Evolutionary conservation across 2,329 filamentous ascomycete species (phyloP).

Genomic region (Ceratocystis harringtonii): DNA sequence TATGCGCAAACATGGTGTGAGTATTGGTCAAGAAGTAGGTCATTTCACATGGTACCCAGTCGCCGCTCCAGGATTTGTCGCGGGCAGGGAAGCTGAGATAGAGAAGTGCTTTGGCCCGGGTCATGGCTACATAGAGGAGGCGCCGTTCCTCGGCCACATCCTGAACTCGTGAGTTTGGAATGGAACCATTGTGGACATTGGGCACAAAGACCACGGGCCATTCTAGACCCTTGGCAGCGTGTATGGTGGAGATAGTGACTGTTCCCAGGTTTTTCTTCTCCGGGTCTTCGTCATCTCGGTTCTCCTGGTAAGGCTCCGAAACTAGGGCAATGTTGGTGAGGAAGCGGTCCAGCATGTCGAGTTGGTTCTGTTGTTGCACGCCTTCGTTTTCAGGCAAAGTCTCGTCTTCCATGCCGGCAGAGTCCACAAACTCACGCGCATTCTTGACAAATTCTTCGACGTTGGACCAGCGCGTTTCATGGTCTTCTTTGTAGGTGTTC

Average conservation of each 20-base stretch:
- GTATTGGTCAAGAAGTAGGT: slow-evolving; percentile 21
- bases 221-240: slow-evolving; percentile 88
- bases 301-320: slow-evolving; percentile 55
- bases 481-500: slow-evolving; percentile 54
- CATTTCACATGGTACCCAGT: slow-evolving; percentile 15
- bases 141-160: slow-evolving; percentile 77
- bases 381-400: slow-evolving; percentile 53
- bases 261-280: slow-evolving; percentile 24
- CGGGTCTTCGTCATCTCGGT: slow-evolving; percentile 39
- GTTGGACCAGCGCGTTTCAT: slow-evolving; percentile 72
- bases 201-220: slow-evolving; percentile 95
- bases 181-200: slow-evolving; percentile 74
- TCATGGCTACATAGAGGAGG: slow-evolving; percentile 93
- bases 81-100: slow-evolving; percentile 62
- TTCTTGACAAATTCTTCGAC: slow-evolving; percentile 75
- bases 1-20: slow-evolving; percentile 32
- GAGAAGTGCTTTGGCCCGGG: slow-evolving; percentile 68
- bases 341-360: slow-evolving; percentile 54
- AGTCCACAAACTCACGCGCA: slow-evolving; percentile 52
- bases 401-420: slow-evolving; percentile 35
- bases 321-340: slow-evolving; percentile 83
- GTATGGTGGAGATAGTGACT: slow-evolving; percentile 89
- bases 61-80: slow-evolving; percentile 1
- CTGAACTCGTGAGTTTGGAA: slow-evolving; percentile 76
- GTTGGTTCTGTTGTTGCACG: slow-evolving; percentile 49